Evolutionary conservation across 2,329 filamentous ascomycete genomes (phyloP).

Genomic region (Diplodia mutila): DNA sequence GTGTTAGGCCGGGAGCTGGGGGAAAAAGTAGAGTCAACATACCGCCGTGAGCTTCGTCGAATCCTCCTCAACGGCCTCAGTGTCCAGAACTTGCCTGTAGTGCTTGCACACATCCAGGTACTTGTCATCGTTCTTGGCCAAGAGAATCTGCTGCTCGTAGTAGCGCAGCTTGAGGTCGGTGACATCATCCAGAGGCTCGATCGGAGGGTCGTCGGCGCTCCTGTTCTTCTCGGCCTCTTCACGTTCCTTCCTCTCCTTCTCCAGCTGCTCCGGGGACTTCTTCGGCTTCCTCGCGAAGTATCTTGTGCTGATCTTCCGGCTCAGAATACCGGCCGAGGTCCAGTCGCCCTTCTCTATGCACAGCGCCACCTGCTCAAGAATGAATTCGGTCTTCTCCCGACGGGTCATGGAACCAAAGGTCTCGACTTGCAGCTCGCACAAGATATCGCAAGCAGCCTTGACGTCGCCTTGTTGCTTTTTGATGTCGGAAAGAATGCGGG

Average conservation of each 20-base stretch:
- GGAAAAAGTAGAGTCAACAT: conserved; percentile 34
- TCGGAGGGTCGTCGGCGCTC: conserved; percentile 74
- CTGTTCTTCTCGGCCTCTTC: conserved; percentile 82
- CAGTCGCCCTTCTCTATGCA: conserved; percentile 96
- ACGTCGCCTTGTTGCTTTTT: conserved; percentile 95
- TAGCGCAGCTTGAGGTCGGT: conserved; percentile 94
- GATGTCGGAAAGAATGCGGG: conserved; percentile 93
- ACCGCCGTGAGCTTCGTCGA: conserved; percentile 82
- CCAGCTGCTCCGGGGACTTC: conserved; percentile 85
- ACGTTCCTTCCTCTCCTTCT: conserved; percentile 85
- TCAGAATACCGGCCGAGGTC: conserved; percentile 92
- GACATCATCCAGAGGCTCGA: conserved; percentile 82
- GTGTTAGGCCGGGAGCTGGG: conserved; percentile 27
- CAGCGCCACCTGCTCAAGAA: conserved; percentile 88
- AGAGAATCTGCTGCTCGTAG: conserved; percentile 94
- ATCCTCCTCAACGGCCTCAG: conserved; percentile 91
- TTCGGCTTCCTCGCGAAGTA: conserved; percentile 90
- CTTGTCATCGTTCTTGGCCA: conserved; percentile 96
- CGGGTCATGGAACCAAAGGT: conserved; percentile 98
- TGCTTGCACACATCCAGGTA: conserved; percentile 98
- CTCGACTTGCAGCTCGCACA: conserved; percentile 97
- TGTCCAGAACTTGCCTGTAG: conserved; percentile 95
- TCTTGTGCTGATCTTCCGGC: conserved; percentile 93
- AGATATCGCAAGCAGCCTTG: conserved; percentile 84
- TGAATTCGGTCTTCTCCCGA: conserved; percentile 98